These are phyloP conservation scores for Dalbergia cultrata DNA, from an alignment of 306 rosid genomes.

Conservation along the genomic window DNA sequence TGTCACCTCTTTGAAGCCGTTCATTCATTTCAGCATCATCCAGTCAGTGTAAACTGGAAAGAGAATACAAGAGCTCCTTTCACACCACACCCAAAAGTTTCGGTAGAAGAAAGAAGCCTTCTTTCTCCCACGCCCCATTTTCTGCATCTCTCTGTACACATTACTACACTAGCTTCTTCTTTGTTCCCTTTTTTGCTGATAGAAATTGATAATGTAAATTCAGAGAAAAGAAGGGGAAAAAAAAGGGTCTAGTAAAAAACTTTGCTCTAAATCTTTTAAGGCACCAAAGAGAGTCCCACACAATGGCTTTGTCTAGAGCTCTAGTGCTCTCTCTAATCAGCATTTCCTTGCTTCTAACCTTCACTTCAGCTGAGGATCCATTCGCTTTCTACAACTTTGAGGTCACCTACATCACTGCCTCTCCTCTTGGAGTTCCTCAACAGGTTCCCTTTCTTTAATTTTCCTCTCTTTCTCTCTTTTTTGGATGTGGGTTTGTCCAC, in stretches of 20 bases:
- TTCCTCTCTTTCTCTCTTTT: slow-evolving; percentile 31
- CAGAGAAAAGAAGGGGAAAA: slow-evolving; percentile 10
- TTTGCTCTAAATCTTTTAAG: slow-evolving; percentile 42
- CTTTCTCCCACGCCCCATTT: not conserved
- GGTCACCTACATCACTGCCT: slow-evolving; percentile 84
- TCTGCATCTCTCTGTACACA: not conserved
- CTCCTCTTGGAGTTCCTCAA: slow-evolving; percentile 95
- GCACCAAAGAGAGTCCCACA: slow-evolving; percentile 4
- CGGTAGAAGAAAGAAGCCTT: not conserved
- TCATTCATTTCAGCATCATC: not conserved
- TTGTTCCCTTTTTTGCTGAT: slow-evolving; percentile 44
- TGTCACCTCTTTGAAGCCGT: slow-evolving; percentile 49
- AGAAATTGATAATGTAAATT: slow-evolving; percentile 56
- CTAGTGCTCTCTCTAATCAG: slow-evolving; percentile 53
- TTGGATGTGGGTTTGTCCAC: slow-evolving; percentile 10
- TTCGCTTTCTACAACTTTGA: slow-evolving; percentile 59
- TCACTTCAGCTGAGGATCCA: slow-evolving; percentile 76
- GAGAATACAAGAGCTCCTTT: slow-evolving; percentile 11
- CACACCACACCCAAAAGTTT: slow-evolving; percentile 34
- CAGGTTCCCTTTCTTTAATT: slow-evolving; percentile 56
- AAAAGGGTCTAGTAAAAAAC: slow-evolving; percentile 18
- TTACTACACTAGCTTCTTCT: slow-evolving; percentile 1
- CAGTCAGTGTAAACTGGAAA: not conserved
- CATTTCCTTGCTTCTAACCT: slow-evolving; percentile 58
- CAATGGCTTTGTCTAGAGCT: slow-evolving; percentile 62